Conservation (phyloP, 768 basidiomycete species). For the Brasilioporus rufonigricans region DNA sequence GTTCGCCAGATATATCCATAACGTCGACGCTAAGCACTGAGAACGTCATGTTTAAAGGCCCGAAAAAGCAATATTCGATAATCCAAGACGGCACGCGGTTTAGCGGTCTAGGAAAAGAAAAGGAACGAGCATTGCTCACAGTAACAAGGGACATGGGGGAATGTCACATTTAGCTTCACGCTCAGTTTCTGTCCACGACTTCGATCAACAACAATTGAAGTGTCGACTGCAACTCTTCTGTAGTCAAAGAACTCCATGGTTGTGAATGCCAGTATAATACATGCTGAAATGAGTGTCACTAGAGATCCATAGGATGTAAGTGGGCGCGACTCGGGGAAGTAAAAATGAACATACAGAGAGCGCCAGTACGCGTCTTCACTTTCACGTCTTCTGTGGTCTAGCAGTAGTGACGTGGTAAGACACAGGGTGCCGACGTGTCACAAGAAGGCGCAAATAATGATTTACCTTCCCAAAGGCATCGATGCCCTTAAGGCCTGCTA, state of each 20-base stretch:
- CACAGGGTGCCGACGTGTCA: slow-evolving; percentile 5
- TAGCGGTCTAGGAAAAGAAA: background rate
- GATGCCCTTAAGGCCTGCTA: slow-evolving; percentile 80
- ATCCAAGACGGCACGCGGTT: background rate
- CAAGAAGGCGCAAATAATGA: background rate
- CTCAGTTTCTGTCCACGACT: slow-evolving; percentile 93
- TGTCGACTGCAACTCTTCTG: slow-evolving; percentile 79
- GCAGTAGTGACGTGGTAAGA: slow-evolving; percentile 7
- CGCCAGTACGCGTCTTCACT: slow-evolving; percentile 95
- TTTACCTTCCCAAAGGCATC: slow-evolving; percentile 99
- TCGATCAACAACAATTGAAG: slow-evolving; percentile 92
- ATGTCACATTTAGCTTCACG: slow-evolving; percentile 89
- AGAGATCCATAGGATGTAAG: slow-evolving; percentile 8
- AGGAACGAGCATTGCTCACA: slow-evolving; percentile 51
- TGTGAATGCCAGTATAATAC: slow-evolving; percentile 89
- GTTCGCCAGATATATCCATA: slow-evolving; percentile 97
- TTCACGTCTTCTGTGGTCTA: slow-evolving; percentile 99
- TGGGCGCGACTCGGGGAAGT: background rate
- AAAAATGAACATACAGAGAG: slow-evolving; percentile 61
- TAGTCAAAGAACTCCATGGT: slow-evolving; percentile 97
- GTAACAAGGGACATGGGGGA: slow-evolving; percentile 97
- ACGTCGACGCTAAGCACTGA: slow-evolving; percentile 93
- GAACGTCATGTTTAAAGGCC: background rate
- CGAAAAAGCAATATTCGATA: background rate
- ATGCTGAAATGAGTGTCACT: slow-evolving; percentile 92